Evolutionary conservation across 2,329 filamentous ascomycete genomes (phyloP), one percentile per base, ranked within the genome.

Genomic region (Trichoderma semiorbis): DNA sequence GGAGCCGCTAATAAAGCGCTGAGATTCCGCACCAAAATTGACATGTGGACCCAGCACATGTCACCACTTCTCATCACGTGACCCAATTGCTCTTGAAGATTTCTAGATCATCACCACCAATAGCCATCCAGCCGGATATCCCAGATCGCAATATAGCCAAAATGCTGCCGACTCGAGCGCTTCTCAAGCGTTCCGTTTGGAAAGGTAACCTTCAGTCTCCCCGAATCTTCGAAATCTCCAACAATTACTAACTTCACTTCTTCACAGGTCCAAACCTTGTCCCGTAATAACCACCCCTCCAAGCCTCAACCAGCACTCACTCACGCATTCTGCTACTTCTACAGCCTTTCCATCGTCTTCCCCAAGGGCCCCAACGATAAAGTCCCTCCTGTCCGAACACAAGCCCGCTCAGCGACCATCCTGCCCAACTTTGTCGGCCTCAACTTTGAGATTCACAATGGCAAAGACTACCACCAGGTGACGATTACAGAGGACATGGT

Each of bases 401-500:
- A 95, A 81, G 94, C 94, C 47, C 93, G 95, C 75, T 89, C 92
- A 71, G 95, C 95, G 36, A 97, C 94, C 7, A 96, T 98, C 77
- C 87, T 97, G 71, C 95, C 95, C 74, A 97, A 93, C 82, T 97
- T 97, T 80, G 93, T 98, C 69, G 94, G 94, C 16, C 85, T 97
- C 77, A 91, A 90, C 80, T 98, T 98, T 82, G 92, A 95, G 82
- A 89, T 98, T 72, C 92, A 98, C 84, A 97, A 97, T 81, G 95
- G 95, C 78, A 97, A 96, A 85, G 88, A 88, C 36, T 97, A 97
- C 82, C 84, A 91, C 77, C 93, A 96, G 76, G 87, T 97, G 69
- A 87, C 86, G 75, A 92, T 98, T 74, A 97, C 94, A 18, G 95
- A 97, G 81, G 93, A 97, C 78, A 98, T 98, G 95, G 95, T 98